Evolutionary conservation across 176 grass and related monocot species (phyloP).

Genomic region (Aegilops tauschii): DNA sequence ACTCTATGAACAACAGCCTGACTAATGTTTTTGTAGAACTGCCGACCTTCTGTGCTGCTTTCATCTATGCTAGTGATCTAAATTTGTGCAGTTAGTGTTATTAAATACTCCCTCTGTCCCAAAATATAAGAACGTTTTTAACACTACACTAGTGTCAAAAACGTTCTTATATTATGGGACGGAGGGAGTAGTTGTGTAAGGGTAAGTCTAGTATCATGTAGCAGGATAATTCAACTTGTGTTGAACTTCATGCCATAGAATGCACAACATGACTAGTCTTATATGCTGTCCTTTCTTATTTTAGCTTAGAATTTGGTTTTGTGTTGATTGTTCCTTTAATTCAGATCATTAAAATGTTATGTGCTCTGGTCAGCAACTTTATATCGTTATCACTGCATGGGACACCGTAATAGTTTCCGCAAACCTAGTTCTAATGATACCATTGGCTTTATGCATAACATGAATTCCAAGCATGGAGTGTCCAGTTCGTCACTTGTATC

Average conservation of each 20-base stretch:
- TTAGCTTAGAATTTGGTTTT: neutral
- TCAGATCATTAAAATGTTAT: neutral
- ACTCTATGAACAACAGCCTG: neutral
- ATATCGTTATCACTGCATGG: neutral
- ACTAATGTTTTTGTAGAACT: neutral
- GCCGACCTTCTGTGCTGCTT: neutral
- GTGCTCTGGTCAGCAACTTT: neutral
- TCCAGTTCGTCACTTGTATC: neutral
- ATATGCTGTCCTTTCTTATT: neutral
- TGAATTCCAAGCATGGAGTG: neutral
- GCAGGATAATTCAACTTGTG: neutral
- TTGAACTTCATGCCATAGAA: neutral
- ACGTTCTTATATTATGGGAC: no score
- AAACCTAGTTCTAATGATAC: neutral
- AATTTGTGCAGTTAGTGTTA: neutral
- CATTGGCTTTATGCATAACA: neutral
- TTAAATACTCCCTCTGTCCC: no score
- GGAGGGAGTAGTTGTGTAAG: neutral
- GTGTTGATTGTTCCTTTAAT: neutral
- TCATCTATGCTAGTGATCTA: neutral
- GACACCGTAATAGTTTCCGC: neutral
- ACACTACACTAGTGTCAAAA: no score
- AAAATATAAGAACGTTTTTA: no score
- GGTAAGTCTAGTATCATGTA: neutral
- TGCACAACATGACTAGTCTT: slow-evolving; percentile 2